Conservation (phyloP, 129 eudicot species). For the Helichrysum umbraculigerum region DNA sequence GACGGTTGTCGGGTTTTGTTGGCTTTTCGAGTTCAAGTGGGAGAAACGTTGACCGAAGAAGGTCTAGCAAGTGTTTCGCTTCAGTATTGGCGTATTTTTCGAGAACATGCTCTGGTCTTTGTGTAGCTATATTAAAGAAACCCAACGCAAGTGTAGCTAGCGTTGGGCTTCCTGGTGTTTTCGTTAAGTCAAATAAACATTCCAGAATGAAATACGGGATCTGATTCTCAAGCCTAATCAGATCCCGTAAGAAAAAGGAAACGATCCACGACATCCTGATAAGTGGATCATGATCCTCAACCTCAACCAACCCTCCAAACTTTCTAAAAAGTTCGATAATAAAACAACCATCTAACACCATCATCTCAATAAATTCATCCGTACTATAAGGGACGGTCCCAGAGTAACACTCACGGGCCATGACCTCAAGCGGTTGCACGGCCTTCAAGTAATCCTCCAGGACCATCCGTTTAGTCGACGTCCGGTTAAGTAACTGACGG, state of each 20-base stretch:
- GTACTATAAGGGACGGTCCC: conserved; percentile 29
- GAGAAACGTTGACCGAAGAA: conserved; percentile 50
- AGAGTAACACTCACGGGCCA: conserved; percentile 65
- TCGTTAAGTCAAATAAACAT: conserved; percentile 52
- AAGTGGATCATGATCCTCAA: conserved; percentile 63
- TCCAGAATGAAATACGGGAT: conserved; percentile 69
- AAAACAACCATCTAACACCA: conserved; percentile 92
- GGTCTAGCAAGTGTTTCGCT: conserved; percentile 70
- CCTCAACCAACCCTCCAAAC: conserved; percentile 34
- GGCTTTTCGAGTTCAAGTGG: conserved; percentile 17
- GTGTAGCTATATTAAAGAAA: conserved; percentile 49
- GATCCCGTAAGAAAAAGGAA: conserved; percentile 66
- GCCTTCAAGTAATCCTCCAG: conserved; percentile 46
- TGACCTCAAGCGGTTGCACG: conserved; percentile 50
- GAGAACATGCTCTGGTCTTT: conserved; percentile 40
- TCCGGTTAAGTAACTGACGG: conserved; percentile 47
- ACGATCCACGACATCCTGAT: conserved; percentile 64
- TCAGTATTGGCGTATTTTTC: conserved; percentile 29
- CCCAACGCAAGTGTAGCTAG: conserved; percentile 35
- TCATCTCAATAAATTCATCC: conserved; percentile 67
- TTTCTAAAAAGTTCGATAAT: conserved; percentile 67
- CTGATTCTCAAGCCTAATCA: conserved; percentile 74
- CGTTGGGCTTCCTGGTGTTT: conserved; percentile 32
- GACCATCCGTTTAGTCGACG: conserved; percentile 30
- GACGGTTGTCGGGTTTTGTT: conserved; percentile 9